Percentiles rank a stretch among this genome's conserved stretches.
Evolutionary conservation across 23 red algal genomes (phyloP).

Genomic region (Gracilaria domingensis): DNA sequence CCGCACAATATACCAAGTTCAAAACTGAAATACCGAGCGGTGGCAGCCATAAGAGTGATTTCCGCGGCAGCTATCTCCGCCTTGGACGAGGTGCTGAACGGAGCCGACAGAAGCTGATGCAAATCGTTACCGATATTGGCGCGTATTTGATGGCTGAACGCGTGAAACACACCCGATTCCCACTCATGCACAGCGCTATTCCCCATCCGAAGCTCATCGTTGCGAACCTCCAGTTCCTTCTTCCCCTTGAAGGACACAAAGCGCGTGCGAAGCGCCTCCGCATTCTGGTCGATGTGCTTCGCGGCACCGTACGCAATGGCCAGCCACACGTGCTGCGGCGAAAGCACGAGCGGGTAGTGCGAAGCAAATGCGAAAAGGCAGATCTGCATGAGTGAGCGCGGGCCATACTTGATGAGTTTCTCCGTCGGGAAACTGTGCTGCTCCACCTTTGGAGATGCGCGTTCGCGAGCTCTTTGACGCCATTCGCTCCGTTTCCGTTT

Average conservation of each 20-base stretch:
- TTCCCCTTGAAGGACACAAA: not conserved
- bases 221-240: not conserved
- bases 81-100: not conserved
- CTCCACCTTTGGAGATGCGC: not conserved
- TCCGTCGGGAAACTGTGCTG: not conserved
- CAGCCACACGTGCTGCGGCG: not conserved
- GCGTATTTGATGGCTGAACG: not conserved
- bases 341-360: not conserved
- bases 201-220: not conserved
- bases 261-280: not conserved
- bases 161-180: not conserved
- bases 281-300: not conserved
- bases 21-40: not conserved
- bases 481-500: not conserved
- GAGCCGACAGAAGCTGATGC: not conserved
- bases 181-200: not conserved
- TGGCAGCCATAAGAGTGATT: constrained; percentile 6
- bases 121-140: not conserved
- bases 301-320: not conserved
- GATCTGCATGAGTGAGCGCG: not conserved
- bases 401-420: not conserved
- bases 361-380: not conserved
- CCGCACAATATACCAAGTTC: not conserved
- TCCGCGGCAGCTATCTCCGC: not conserved
- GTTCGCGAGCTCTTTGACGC: not conserved